A percentile compares a stretch with the other conserved stretches of the same genome.
Conservation (phyloP, 208 protist species). For the Leptomonas seymouri region DNA sequence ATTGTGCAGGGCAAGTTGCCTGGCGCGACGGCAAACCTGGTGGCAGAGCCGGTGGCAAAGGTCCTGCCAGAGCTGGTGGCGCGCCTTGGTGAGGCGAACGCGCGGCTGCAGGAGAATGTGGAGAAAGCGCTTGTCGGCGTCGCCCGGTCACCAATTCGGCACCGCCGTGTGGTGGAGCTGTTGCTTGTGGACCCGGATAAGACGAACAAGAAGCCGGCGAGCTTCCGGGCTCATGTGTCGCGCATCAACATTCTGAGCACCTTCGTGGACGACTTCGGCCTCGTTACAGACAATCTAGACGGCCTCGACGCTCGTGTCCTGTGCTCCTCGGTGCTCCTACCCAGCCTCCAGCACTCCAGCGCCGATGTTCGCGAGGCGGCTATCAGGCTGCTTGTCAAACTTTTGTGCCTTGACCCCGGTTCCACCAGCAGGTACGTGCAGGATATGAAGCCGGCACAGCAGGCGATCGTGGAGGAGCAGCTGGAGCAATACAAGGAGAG, state of each 20-base stretch:
- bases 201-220: conserved; percentile 56
- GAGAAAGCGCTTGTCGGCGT: conserved; percentile 56
- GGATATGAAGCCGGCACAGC: conserved; percentile 75
- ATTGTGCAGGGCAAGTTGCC: conserved; percentile 49
- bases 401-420: conserved; percentile 45
- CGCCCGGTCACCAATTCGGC: conserved; percentile 48
- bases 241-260: conserved; percentile 71
- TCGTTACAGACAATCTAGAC: conserved; percentile 32
- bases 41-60: conserved; percentile 30
- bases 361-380: conserved; percentile 77
- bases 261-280: conserved; percentile 77
- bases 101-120: conserved; percentile 65
- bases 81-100: conserved; percentile 80
- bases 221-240: conserved; percentile 56
- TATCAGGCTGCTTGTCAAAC: conserved; percentile 71
- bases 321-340: conserved; percentile 61
- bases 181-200: conserved; percentile 71
- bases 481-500: conserved; percentile 40
- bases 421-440: conserved; percentile 37
- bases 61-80: conserved; percentile 56
- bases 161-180: conserved; percentile 55
- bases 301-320: conserved; percentile 57
- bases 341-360: conserved; percentile 76
- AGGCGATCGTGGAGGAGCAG: conserved; percentile 75
- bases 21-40: conserved; percentile 26